Conservation (phyloP, 768 basidiomycete genomes). For the Dendrothele bispora region DNA sequence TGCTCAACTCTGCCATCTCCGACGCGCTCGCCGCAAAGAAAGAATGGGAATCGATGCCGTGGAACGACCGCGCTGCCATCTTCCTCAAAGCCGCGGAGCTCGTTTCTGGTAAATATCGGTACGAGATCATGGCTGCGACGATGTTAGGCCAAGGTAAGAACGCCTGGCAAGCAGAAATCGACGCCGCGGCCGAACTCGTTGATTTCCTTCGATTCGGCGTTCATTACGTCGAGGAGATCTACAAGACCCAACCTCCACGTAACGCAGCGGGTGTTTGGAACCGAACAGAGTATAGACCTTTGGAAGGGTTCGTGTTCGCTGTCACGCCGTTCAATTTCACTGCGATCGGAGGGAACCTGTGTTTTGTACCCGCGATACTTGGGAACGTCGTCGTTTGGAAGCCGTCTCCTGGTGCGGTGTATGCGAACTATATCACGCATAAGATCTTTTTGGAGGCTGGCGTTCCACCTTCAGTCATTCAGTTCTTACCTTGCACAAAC, state of each 20-base stretch:
- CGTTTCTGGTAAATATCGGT: slow-evolving; percentile 92
- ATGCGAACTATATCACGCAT: slow-evolving; percentile 91
- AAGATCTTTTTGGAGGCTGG: slow-evolving; percentile 94
- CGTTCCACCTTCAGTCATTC: slow-evolving; percentile 91
- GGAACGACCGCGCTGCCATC: slow-evolving; percentile 96
- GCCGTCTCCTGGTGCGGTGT: slow-evolving; percentile 92
- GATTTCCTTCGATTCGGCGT: slow-evolving; percentile 98
- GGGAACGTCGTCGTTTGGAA: slow-evolving; percentile 98
- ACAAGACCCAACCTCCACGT: slow-evolving; percentile 84
- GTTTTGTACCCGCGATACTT: slow-evolving; percentile 86
- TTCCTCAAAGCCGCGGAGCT: slow-evolving; percentile 98
- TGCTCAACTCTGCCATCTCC: slow-evolving; percentile 77
- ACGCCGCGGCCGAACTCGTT: slow-evolving; percentile 93
- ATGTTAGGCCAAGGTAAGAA: slow-evolving; percentile 99
- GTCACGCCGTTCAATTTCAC: slow-evolving; percentile 99
- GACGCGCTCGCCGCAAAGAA: slow-evolving; percentile 84
- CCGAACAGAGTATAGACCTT: slow-evolving; percentile 91
- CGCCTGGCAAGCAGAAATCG: slow-evolving; percentile 99
- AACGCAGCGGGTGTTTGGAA: slow-evolving; percentile 92
- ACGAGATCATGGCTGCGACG: slow-evolving; percentile 92
- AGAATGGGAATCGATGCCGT: slow-evolving; percentile 93
- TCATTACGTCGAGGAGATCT: slow-evolving; percentile 95
- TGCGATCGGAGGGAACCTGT: slow-evolving; percentile 95
- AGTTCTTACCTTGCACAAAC: slow-evolving; percentile 96
- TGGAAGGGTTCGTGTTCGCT: slow-evolving; percentile 98